These are phyloP conservation scores for Atkinsonella hypoxylon DNA, from an alignment of 2,329 filamentous ascomycete species.

Conservation along the genomic window DNA sequence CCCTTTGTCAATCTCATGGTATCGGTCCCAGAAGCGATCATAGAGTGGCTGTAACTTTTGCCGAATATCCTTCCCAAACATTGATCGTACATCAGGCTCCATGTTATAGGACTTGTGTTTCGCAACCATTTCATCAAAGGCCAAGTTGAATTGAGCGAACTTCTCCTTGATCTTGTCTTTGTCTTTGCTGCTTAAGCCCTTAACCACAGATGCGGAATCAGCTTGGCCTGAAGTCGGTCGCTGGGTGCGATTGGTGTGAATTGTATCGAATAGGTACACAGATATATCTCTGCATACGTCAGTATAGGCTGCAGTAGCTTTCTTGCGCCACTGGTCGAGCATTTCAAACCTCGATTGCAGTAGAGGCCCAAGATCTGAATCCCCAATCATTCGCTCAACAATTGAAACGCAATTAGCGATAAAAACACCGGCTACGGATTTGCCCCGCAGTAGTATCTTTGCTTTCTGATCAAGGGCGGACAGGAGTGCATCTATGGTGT, in stretches of 20 bases:
- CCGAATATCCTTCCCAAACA: conserved; percentile 75
- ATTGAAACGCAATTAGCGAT: conserved; percentile 79
- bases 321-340: conserved; percentile 79
- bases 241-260: conserved; percentile 68
- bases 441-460: conserved; percentile 60
- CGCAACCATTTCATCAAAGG: conserved; percentile 78
- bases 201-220: conserved; percentile 75
- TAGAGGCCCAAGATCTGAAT: conserved; percentile 65
- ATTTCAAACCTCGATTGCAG: conserved; percentile 53
- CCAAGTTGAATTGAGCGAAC: conserved; percentile 80
- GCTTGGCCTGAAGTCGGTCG: conserved; percentile 62
- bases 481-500: conserved; percentile 77
- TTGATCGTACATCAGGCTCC: conserved; percentile 77
- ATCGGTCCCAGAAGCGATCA: conserved; percentile 89
- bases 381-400: conserved; percentile 71
- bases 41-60: conserved; percentile 90
- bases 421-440: conserved; percentile 75
- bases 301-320: conserved; percentile 68
- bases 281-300: conserved; percentile 84
- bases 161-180: conserved; percentile 95
- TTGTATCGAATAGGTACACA: conserved; percentile 74
- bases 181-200: conserved; percentile 75
- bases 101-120: conserved; percentile 77
- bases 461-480: conserved; percentile 64
- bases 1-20: conserved; percentile 95